Evolutionary conservation across 140 eudicot species (phyloP), one percentile per base, ranked within the genome.

Genomic region (Cichorium intybus): DNA sequence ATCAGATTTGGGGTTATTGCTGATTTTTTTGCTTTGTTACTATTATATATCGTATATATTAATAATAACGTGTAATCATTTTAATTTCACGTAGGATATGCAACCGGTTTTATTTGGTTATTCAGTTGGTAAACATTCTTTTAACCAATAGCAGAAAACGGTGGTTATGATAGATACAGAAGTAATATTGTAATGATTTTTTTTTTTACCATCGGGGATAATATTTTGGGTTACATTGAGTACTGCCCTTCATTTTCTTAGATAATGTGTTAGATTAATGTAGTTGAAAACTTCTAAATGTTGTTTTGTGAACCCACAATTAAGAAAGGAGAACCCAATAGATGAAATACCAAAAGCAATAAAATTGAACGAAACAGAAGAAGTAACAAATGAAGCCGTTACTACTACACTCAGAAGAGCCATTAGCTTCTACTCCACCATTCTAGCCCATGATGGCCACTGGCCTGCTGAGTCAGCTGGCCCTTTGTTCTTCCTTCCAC

Each of bases 391-490:
- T 31, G 87, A 77, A 58, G 87, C 81, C 11, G 85, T 76, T 26
- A 67, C 75, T 20, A 69, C 63, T 7, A 72, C 87, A 60, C 18
- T 85, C 26, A 69, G 68, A 39, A 76, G 85, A 73, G 85, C 68
- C 50, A 76, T 79, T 26, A 56, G 73, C 72, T 81, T 75, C 70
- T 78, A 66, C 58, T 76, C 87, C 34, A 71, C 81, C 7, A 60
- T 85, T 37, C 93, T 81, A 66, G 87, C 92, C 53, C 75, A 58
- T 22, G 87, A 81, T 70, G 83, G 87, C 4, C 91, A 84, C 37
- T 85, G 92, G 87, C 92, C 92, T 23, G 83, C 83, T 70, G 92
- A 85, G 24, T 72, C 75, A 20, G 85, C 85, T 15, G 87, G 92
- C 39, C 87, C 92, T 2, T 43, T 85, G 27, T 78, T 75, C 48